A percentile compares a stretch with the other conserved stretches of the same genome.
Evolutionary conservation across 108 stramenopile species (phyloP).

Genomic region (Nitzschia sp.): DNA sequence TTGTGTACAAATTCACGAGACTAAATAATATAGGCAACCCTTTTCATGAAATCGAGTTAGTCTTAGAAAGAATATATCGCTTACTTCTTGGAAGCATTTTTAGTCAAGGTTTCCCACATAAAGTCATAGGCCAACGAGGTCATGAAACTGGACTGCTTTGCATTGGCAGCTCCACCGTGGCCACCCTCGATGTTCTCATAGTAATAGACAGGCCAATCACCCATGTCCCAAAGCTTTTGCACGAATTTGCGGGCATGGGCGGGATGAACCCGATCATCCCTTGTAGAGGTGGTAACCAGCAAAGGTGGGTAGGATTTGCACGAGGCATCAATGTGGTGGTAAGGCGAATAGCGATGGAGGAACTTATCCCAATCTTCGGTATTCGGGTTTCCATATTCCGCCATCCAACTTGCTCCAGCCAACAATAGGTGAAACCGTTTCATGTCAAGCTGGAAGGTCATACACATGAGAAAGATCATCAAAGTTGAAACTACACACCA

Average conservation of each 20-base stretch:
- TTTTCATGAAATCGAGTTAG: too few species aligned
- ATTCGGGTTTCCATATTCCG: slow-evolving; percentile 96
- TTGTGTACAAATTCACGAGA: too few species aligned
- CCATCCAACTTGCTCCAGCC: slow-evolving; percentile 95
- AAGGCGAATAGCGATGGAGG: slow-evolving; percentile 82
- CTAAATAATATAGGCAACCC: too few species aligned
- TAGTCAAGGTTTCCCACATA: slow-evolving; percentile 72
- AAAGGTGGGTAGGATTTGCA: slow-evolving; percentile 66
- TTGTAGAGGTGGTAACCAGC: slow-evolving; percentile 84
- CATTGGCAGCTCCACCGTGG: slow-evolving; percentile 84
- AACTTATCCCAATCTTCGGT: slow-evolving; percentile 91
- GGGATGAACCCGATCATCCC: slow-evolving; percentile 94
- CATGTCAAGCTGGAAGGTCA: slow-evolving; percentile 75
- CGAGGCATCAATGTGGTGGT: slow-evolving; percentile 77
- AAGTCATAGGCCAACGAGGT: slow-evolving; percentile 72
- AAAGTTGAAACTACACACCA: too few species aligned
- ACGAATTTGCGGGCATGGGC: slow-evolving; percentile 92
- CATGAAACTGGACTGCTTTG: slow-evolving; percentile 81
- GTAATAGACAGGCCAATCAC: slow-evolving; percentile 82
- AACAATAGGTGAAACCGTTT: slow-evolving; percentile 75
- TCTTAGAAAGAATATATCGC: too few species aligned
- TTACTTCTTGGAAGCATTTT: slow-evolving; percentile 24
- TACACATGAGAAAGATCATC: neutral
- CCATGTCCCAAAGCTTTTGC: slow-evolving; percentile 72
- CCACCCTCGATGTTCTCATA: slow-evolving; percentile 94